Percentiles rank a stretch among this genome's conserved stretches.
Evolutionary conservation across 441 rosid genomes (phyloP).

Genomic region (Breynia disticha): DNA sequence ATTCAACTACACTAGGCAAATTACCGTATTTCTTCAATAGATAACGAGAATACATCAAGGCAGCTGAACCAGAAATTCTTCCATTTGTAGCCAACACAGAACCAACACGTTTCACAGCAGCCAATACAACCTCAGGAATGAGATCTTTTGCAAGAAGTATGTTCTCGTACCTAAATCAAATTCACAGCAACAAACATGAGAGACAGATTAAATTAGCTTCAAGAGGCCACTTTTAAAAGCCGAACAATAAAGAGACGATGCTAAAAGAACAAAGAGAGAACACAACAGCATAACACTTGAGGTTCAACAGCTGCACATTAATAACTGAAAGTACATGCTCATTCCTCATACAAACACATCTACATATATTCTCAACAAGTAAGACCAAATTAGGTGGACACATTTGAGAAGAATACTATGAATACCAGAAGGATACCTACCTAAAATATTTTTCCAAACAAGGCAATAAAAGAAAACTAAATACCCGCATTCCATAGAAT

Average conservation of each 20-base stretch:
- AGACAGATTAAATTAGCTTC: background rate
- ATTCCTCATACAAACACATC: no score
- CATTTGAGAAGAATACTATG: background rate
- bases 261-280: background rate
- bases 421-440: no score
- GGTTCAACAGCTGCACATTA: background rate
- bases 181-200: conserved; percentile 13
- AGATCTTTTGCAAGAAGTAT: conserved; percentile 76
- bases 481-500: no score
- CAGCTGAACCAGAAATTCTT: conserved; percentile 60
- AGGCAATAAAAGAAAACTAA: no score
- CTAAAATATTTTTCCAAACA: no score
- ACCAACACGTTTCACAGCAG: conserved; percentile 55
- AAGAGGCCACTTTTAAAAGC: background rate
- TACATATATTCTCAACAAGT: background rate
- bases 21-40: conserved; percentile 68
- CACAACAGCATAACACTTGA: background rate
- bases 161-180: conserved; percentile 79
- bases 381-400: background rate
- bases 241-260: background rate
- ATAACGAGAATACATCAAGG: conserved; percentile 68
- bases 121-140: conserved; percentile 76
- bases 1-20: conserved; percentile 74
- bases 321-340: no score
- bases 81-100: conserved; percentile 57